Conservation (phyloP, 805 yeast genomes). For the Nakazawaea populi region DNA sequence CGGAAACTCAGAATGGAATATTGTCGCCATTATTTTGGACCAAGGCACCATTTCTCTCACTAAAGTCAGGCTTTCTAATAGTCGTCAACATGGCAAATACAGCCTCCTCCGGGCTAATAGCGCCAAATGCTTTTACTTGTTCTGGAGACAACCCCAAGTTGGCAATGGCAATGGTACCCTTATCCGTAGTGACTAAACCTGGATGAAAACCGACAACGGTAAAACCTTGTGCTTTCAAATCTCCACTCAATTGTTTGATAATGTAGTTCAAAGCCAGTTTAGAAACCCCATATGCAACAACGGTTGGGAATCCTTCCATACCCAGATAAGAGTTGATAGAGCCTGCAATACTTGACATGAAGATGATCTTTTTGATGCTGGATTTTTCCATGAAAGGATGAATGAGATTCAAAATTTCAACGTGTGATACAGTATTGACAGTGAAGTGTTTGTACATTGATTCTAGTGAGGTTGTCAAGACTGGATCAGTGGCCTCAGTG, state of each 20-base stretch:
- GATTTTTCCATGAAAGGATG: background rate
- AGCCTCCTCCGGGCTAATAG: background rate
- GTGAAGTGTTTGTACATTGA: background rate
- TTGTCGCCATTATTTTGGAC: background rate
- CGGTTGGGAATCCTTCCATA: conserved; percentile 9
- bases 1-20: background rate
- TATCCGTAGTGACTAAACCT: conserved; percentile 32
- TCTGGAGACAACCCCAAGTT: background rate
- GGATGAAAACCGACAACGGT: conserved; percentile 28
- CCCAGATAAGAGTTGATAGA: background rate
- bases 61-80: background rate
- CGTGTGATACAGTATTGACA: background rate
- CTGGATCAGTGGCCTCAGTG: background rate
- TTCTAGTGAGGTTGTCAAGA: background rate
- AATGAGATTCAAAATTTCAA: background rate
- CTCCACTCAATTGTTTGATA: conserved; percentile 19
- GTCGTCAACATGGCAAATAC: background rate
- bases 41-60: background rate
- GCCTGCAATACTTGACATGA: conserved; percentile 14
- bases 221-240: conserved; percentile 14
- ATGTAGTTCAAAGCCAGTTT: conserved; percentile 31
- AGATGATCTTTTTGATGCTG: background rate
- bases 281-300: conserved; percentile 27
- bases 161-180: conserved; percentile 13
- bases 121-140: background rate